Evolutionary conservation across 495 filamentous ascomycete species (phyloP), one percentile per base, ranked within the genome.

Genomic region (Diplogelasinospora grovesii): DNA sequence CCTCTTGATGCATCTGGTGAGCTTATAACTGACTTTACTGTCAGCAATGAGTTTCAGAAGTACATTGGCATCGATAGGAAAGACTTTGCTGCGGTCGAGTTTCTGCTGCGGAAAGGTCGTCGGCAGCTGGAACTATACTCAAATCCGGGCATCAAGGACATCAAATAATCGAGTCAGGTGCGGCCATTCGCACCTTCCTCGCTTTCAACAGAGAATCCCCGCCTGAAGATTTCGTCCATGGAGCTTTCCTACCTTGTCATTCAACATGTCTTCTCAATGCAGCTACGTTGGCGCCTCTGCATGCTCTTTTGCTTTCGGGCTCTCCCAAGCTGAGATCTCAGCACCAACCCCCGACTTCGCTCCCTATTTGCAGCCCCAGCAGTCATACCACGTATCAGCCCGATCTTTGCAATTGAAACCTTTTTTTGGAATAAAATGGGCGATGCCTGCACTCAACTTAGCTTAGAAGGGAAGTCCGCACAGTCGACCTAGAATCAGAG

Each of bases 31-130:
- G 3, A 20, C 8, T 3, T 14, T 24, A 22, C 8, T 9, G 33
- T 44, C 31, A 90, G 89, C 34, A 61, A 61, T 24, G 87, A 95
- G 49, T 98, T 98, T 49, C 64, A 79, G 31, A 82, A 83, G 52
- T 69, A 87, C 52, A 53, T 78, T 2, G 54, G 57, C 15, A 54
- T 96, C 24, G 80, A 82, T 61, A 95, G 86, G 64, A 90, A 85
- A 57, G 88, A 97, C 57, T 97, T 97, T 61, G 64, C 65, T 29
- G 77, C 89, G 2, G 81, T 98, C 43, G 92, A 98, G 61, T 93
- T 85, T 64, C 68, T 96, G 3, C 56, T 98, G 22, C 76, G 90
- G 31, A 89, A 85, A 56, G 92, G 92, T 26, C 72, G 78, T 22
- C 76, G 85, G 37, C 89, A 97, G 61, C 64, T 98, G 18, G 89